Evolutionary conservation across 805 yeast genomes (phyloP).

Genomic region (Myxozyma melibiosi): DNA sequence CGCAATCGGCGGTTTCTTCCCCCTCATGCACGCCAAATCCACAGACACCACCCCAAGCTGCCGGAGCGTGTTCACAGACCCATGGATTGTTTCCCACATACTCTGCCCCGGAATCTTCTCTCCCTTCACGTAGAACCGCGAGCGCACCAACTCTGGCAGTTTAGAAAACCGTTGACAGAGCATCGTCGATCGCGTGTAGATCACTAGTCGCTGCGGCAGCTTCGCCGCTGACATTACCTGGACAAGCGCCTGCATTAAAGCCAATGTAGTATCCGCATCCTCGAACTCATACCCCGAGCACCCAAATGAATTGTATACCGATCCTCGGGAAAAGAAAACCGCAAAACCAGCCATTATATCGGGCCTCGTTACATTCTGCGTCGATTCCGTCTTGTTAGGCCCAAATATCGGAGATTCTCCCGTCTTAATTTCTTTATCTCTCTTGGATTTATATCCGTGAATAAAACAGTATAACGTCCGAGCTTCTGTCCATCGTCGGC

Average conservation of each 20-base stretch:
- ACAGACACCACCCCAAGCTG: background rate
- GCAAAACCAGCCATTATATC: conserved; percentile 19
- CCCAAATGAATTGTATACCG: conserved; percentile 19
- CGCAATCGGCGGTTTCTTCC: background rate
- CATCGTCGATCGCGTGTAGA: conserved; percentile 15
- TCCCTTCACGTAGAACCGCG: background rate
- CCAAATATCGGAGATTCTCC: conserved; percentile 6
- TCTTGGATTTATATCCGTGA: background rate
- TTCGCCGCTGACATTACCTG: background rate
- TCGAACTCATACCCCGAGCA: background rate
- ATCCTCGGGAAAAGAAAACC: conserved; percentile 12
- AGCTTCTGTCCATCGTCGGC: background rate
- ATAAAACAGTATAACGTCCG: conserved; percentile 9
- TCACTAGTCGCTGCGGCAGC: conserved; percentile 1
- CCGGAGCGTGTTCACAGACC: background rate
- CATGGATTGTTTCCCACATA: conserved; percentile 3
- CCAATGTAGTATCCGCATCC: background rate
- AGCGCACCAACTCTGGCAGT: conserved; percentile 2
- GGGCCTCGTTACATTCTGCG: background rate
- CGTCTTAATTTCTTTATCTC: background rate
- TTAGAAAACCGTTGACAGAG: conserved; percentile 1
- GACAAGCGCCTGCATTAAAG: conserved; percentile 10
- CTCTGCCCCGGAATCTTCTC: background rate
- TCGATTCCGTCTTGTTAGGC: background rate
- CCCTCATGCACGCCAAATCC: conserved; percentile 6